Evolutionary conservation across 73 alveolate species (phyloP), one percentile per base, ranked within the genome.

Genomic region (Durusdinium trenchii): DNA sequence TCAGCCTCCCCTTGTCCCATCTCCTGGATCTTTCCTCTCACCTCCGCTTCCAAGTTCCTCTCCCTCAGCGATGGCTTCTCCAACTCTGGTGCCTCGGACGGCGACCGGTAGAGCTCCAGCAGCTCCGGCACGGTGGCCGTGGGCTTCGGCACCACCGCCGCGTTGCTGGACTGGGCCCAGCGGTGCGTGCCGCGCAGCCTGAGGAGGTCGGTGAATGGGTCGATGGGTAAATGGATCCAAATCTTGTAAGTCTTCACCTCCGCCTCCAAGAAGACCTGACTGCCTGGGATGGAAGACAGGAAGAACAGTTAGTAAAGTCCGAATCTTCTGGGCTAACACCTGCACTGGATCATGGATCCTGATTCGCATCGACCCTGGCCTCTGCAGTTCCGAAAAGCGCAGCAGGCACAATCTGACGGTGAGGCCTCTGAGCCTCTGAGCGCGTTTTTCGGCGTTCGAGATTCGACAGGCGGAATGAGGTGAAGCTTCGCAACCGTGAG

Each of bases 141-240:
- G 40, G 98, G 52, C 10, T 45, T 67, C 35, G 98, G 98, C 60
- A 69, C 60, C 87, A 91, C 98, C 7, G 98, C 98, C 16, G 98
- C 42, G 61, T 91, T 91, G 98, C 46, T 69, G 67, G 89, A 69
- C 76, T 91, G 98, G 61, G 98, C 98, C 98, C 98, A 91, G 36
- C 98, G 98, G 35, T 91, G 98, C 35, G 98, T 91, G 60, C 98
- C 98, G 20, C 98, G 98, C 57, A 91, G 67, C 98, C 98, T 91
- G 76, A n/a, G 42, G 45, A 23, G 83, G 67, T 18, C 16, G 92
- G 35, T n/a, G n/a, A n/a, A n/a, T n/a, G n/a, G n/a, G n/a, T n/a
- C n/a, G n/a, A n/a, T n/a, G n/a, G n/a, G n/a, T n/a, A n/a, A n/a
- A n/a, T n/a, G n/a, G n/a, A n/a, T n/a, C n/a, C n/a, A 54, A 54